Conservation (phyloP, 2,329 filamentous ascomycete species). For the Fusarium begoniae region DNA sequence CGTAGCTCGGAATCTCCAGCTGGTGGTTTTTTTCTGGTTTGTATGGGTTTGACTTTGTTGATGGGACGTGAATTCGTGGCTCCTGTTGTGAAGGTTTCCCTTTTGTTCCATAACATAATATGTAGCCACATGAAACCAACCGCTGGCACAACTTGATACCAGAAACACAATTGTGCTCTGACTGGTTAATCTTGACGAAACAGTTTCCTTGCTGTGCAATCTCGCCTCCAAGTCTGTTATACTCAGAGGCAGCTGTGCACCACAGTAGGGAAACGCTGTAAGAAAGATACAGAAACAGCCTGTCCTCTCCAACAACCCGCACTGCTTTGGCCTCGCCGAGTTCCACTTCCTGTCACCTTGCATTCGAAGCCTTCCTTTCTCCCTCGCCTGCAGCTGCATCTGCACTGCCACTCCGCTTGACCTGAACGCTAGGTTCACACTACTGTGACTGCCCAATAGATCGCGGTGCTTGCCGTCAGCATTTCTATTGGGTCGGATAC, state of each 20-base stretch:
- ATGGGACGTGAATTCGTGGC: slow-evolving; percentile 4
- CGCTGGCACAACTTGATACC: background rate
- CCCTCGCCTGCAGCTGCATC: slow-evolving; percentile 20
- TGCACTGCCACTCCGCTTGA: slow-evolving; percentile 35
- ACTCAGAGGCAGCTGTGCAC: background rate
- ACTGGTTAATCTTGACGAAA: background rate
- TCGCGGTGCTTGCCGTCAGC: background rate
- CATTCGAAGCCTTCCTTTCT: slow-evolving; percentile 21
- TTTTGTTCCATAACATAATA: slow-evolving; percentile 1
- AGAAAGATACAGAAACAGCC: background rate
- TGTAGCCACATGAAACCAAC: slow-evolving; percentile 17
- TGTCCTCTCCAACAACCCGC: background rate
- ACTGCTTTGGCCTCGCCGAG: background rate
- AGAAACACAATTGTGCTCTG: background rate
- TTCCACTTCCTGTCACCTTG: background rate
- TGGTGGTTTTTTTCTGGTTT: background rate
- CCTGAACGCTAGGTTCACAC: slow-evolving; percentile 26
- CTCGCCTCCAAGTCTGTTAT: background rate
- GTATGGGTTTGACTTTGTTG: background rate
- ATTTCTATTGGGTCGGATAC: slow-evolving; percentile 3
- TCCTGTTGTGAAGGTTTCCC: slow-evolving; percentile 17
- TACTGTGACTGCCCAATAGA: background rate
- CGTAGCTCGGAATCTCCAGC: slow-evolving; percentile 16
- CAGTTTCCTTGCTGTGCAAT: slow-evolving; percentile 10
- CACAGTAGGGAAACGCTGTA: background rate